Evolutionary conservation across 768 basidiomycete species (phyloP), one percentile per base, ranked within the genome.

Genomic region (Panaeolus papilionaceus): DNA sequence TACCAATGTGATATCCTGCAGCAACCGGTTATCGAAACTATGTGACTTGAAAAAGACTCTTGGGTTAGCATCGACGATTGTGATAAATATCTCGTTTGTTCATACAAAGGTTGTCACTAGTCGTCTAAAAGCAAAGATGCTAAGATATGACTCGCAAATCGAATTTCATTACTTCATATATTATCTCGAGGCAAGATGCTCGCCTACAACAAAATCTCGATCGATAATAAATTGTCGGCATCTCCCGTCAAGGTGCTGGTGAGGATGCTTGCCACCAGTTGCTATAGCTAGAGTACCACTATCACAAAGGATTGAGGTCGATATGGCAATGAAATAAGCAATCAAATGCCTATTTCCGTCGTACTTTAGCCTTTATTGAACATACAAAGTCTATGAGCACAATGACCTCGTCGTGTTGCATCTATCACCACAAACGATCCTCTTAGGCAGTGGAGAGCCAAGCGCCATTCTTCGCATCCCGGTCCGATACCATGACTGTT

Each of bases 171-270:
- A 33, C 33, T 42, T 42, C 9, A 42, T 42, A 5, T 42, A 47
- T 58, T 33, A 33, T 58, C 54, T 58, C 54, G 54, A 58, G 54
- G 54, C 54, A 58, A 58, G 54, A 51, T 23, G 49, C 49, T 37
- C 54, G 11, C 54, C 10, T 28, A 28, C 2, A 6, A 16, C 2
- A 28, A 2, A 33, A 58, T 58, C 54, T 58, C 54, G 54, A 58
- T 58, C 54, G 54, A 58, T 58, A 16, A 58, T 58, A 58, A 58
- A 33, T 47, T 37, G 26, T 28, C 54, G 54, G 54, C 54, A 58
- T 58, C 54, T 58, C n/a, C 54, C 54, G 54, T 58, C 33, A 33
- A 33, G 33, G 33, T 33, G 33, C 33, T 33, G 33, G 33, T 10
- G 47, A 51, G 47, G 47, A 51, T 58, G 54, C 54, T 16, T 58